phyloP scores from a whole-genome alignment of 2,329 filamentous ascomycete species.

The Xylariaceae sp. region DNA sequence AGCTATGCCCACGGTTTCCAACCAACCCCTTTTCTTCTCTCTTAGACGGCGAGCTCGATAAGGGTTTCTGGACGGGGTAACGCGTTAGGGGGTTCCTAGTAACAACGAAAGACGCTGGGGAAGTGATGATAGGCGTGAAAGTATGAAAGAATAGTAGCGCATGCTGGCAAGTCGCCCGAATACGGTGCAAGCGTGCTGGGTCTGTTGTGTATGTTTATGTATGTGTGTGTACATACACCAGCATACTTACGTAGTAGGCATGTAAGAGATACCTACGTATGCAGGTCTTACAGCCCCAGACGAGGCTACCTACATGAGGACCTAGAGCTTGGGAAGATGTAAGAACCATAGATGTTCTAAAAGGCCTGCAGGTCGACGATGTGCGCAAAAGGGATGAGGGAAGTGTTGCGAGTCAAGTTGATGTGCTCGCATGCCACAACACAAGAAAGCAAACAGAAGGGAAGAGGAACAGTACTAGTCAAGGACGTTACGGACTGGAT shows the following conservation, averaged over 20 bases:
- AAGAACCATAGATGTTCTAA: not conserved
- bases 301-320: conserved; percentile 16
- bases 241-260: no score
- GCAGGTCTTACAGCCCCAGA: conserved; percentile 23
- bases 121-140: conserved; percentile 11
- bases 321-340: conserved; percentile 4
- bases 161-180: conserved; percentile 12
- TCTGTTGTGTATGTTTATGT: conserved; percentile 9
- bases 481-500: not conserved
- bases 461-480: not conserved
- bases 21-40: not conserved
- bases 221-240: not conserved
- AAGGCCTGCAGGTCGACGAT: conserved; percentile 15
- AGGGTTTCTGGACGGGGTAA: not conserved
- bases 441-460: not conserved
- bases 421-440: conserved; percentile 10
- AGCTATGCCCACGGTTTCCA: conserved; percentile 6
- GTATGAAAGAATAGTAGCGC: conserved; percentile 3
- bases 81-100: conserved; percentile 4
- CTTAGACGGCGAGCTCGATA: conserved; percentile 5
- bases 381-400: conserved; percentile 9
- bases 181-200: conserved; percentile 13
- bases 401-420: conserved; percentile 10
- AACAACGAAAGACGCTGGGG: not conserved
- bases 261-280: conserved; percentile 8